Evolutionary conservation across 208 protist genomes (phyloP), one percentile per base, ranked within the genome.

Genomic region (Leishmania tarentolae): DNA sequence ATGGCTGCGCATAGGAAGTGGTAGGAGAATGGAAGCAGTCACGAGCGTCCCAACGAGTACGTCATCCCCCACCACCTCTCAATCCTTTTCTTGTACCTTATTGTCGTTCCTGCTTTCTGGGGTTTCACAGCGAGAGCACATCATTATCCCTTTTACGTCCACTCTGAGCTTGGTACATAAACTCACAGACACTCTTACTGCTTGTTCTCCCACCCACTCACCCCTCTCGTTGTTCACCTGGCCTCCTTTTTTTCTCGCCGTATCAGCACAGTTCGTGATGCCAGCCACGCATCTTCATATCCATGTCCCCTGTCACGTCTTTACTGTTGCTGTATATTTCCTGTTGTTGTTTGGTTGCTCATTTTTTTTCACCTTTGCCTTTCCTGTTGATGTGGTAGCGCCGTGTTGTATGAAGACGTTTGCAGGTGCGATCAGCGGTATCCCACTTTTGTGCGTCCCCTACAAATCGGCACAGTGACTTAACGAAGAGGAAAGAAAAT

Each of bases 1-100:
- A 74, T 28, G 76, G 37, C 40, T 46, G 37, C 66, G 78, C 70
- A 73, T n/a, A 61, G 63, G 74, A 63, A 53, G 53, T 3, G 9
- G 15, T 53, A 8, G 42, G 35, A 37, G 28, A 63, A 35, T 19
- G 35, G 24, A 21, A 65, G 37, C 19, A 52, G 50, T 57, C 73
- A 47, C 35, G 52, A 63, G 50, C 31, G 31, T 42, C 31, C 46
- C 52, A 63, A 15, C 31, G n/a, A 76, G 50, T 28, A 21, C 44
- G n/a, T 46, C 37, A 15, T 44, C 52, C 3, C 47, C 73, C 73
- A n/a, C 69, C 42, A 11, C 69, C 31, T 7, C 21, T 74, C 69
- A 53, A n/a, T 37, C 21, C 42, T 71, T 70, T 40, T 78, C 24
- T 59, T 77, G 31, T 35, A 65, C 40, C 31, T 11, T 37, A 8